phyloP scores from a whole-genome alignment of 202 grass and related monocot genomes.

The Tripidium arundinaceum region DNA sequence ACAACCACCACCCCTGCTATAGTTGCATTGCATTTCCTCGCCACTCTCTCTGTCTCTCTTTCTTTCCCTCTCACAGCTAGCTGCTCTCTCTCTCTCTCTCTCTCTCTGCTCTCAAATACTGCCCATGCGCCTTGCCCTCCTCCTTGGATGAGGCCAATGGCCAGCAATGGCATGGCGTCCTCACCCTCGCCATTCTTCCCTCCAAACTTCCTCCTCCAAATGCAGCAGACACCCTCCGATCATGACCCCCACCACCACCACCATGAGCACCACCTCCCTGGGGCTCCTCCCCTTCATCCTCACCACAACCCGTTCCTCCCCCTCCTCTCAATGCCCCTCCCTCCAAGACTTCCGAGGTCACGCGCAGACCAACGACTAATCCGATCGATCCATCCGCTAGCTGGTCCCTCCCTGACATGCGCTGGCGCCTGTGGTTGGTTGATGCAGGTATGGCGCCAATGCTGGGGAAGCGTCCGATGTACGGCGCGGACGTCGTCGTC shows the following conservation, averaged over 20 bases:
- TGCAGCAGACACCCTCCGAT: constrained; percentile 60
- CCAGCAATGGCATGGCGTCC: constrained; percentile 80
- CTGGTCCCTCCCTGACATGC: not conserved
- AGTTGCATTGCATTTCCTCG: constrained; percentile 58
- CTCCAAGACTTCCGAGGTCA: constrained; percentile 79
- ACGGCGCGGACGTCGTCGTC: not conserved
- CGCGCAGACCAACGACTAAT: not conserved
- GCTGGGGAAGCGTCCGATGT: constrained; percentile 88
- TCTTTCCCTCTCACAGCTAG: not conserved
- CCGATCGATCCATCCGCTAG: not conserved
- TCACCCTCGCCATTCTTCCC: constrained; percentile 75
- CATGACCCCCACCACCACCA: no score
- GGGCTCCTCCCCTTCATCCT: constrained; percentile 25
- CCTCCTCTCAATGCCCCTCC: constrained; percentile 47
- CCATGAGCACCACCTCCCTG: constrained; percentile 30
- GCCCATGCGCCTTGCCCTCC: constrained; percentile 24
- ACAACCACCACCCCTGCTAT: constrained; percentile 31
- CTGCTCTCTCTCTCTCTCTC: not conserved
- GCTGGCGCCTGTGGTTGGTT: not conserved
- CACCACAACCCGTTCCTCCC: constrained; percentile 50
- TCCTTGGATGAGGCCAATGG: constrained; percentile 66
- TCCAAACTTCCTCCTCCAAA: constrained; percentile 83
- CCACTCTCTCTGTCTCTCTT: not conserved
- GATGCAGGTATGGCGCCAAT: constrained; percentile 61
- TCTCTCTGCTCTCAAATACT: constrained; percentile 40